Conservation (phyloP, 1,284 basidiomycete genomes). For the Moesziomyces antarcticus region DNA sequence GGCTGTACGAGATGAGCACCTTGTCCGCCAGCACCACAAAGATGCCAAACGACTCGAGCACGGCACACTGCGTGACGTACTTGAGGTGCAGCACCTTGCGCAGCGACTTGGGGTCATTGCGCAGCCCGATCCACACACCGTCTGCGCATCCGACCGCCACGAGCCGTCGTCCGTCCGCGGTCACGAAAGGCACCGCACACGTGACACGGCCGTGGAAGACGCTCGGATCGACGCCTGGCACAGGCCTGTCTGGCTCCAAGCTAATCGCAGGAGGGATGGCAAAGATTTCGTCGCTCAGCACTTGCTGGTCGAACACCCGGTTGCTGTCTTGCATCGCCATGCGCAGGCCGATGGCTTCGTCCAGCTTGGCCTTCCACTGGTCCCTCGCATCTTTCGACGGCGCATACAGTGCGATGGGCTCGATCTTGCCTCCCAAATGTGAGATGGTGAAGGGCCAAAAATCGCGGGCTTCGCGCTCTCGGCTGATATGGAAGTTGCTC, state of each 20-base stretch:
- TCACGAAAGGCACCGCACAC: conserved; percentile 82
- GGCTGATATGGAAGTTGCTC: conserved; percentile 58
- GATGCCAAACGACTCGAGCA: conserved; percentile 92
- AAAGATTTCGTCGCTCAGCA: conserved; percentile 67
- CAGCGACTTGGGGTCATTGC: conserved; percentile 85
- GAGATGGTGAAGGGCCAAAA: conserved; percentile 63
- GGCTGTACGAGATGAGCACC: conserved; percentile 78
- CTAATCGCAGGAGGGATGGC: conserved; percentile 42
- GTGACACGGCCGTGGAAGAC: conserved; percentile 88
- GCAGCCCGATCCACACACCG: conserved; percentile 95
- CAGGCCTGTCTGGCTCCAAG: conserved; percentile 48
- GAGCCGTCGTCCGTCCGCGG: conserved; percentile 82
- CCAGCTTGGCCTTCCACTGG: conserved; percentile 89
- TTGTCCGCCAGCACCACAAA: conserved; percentile 94
- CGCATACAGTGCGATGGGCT: conserved; percentile 77
- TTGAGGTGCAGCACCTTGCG: conserved; percentile 89
- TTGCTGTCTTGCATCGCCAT: conserved; percentile 88
- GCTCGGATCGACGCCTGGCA: conserved; percentile 76
- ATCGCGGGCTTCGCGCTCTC: conserved; percentile 54
- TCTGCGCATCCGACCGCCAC: conserved; percentile 94
- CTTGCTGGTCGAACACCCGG: conserved; percentile 73
- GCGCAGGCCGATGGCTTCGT: conserved; percentile 85
- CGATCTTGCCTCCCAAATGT: conserved; percentile 55
- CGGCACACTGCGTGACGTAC: conserved; percentile 90
- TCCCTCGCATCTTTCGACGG: conserved; percentile 78